Percentiles rank a stretch among this genome's conserved stretches.
These are phyloP conservation scores for Letharia columbiana DNA, from an alignment of 495 filamentous ascomycete genomes.

Conservation along the genomic window DNA sequence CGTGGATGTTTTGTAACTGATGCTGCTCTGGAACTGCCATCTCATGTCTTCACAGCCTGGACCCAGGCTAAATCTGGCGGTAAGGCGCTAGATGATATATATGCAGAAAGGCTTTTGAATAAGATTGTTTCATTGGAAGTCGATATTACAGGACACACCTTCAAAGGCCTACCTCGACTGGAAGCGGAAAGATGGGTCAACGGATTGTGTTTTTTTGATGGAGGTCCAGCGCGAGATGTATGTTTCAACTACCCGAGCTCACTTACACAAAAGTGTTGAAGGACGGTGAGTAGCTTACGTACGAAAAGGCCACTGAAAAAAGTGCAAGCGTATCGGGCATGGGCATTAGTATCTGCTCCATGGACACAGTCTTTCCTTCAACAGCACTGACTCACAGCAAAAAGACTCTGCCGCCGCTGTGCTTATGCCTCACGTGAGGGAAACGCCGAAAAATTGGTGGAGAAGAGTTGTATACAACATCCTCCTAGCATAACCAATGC, in stretches of 20 bases:
- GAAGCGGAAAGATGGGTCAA: background rate
- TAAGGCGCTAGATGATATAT: background rate
- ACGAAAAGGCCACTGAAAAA: background rate
- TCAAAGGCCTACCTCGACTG: background rate
- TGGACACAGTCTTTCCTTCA: background rate
- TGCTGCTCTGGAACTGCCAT: background rate
- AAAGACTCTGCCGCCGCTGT: no score
- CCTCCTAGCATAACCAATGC: background rate
- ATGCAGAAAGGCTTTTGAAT: background rate
- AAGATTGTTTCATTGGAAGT: background rate
- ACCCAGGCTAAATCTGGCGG: background rate
- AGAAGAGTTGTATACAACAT: background rate
- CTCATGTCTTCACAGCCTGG: background rate
- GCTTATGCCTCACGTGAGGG: no score
- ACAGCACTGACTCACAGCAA: background rate
- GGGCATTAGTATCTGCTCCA: background rate
- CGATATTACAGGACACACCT: background rate
- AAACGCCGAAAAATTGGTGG: no score
- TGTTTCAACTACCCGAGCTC: background rate
- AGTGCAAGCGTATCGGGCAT: background rate
- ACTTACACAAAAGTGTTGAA: background rate
- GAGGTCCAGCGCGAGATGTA: background rate
- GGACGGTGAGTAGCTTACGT: background rate
- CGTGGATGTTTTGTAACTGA: background rate
- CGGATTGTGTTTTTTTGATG: background rate